These are phyloP conservation scores for Geopyxis carbonaria DNA, from an alignment of 495 filamentous ascomycete genomes.

Conservation along the genomic window DNA sequence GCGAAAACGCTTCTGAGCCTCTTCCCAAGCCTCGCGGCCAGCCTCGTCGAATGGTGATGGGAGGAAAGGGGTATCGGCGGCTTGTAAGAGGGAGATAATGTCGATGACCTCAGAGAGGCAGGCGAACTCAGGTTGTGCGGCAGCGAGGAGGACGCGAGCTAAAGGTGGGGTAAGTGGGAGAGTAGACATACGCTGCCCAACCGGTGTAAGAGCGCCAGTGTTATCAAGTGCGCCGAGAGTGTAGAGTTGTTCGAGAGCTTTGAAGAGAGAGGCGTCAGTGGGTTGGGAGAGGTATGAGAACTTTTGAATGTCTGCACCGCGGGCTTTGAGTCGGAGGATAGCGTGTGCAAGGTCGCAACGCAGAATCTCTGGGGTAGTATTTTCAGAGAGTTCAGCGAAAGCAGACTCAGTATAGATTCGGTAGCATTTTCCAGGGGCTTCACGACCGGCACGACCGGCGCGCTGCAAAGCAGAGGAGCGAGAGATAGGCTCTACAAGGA, in stretches of 20 bases:
- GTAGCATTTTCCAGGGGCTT: constrained; percentile 77
- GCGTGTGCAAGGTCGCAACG: constrained; percentile 73
- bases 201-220: constrained; percentile 51
- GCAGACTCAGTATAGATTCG: constrained; percentile 74
- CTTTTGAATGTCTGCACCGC: constrained; percentile 58
- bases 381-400: constrained; percentile 50
- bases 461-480: constrained; percentile 86
- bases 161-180: constrained; percentile 71
- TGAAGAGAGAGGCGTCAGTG: constrained; percentile 57
- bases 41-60: constrained; percentile 60
- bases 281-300: constrained; percentile 82
- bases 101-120: constrained; percentile 78
- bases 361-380: constrained; percentile 75
- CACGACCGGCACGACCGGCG: constrained; percentile 80
- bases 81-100: constrained; percentile 68
- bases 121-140: constrained; percentile 45
- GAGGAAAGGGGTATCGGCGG: constrained; percentile 70
- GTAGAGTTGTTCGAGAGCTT: constrained; percentile 65
- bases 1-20: constrained; percentile 52
- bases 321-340: constrained; percentile 84
- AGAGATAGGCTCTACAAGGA: constrained; percentile 80
- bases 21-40: constrained; percentile 56
- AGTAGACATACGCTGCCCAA: constrained; percentile 59
- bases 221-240: constrained; percentile 60
- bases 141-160: constrained; percentile 67